These are phyloP conservation scores for Populus ilicifolia DNA, from an alignment of 345 rosid species.

Conservation along the genomic window DNA sequence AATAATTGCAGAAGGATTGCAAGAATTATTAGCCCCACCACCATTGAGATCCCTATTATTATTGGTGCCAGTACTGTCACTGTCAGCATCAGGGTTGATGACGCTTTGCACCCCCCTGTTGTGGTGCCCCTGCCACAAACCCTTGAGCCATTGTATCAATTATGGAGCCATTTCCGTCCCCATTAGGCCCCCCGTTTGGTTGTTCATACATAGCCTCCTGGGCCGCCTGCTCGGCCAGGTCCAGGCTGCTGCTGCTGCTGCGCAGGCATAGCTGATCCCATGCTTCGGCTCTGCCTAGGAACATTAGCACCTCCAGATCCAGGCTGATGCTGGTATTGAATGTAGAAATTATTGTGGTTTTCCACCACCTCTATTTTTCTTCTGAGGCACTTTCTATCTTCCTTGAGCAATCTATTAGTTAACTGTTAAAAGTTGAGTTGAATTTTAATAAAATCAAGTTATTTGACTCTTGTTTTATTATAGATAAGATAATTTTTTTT, in stretches of 20 bases:
- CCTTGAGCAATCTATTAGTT: too few relatives aligned
- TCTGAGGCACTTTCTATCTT: too few relatives aligned
- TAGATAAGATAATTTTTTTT: too few relatives aligned
- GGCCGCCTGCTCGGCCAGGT: background rate
- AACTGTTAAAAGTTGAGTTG: too few relatives aligned
- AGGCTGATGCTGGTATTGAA: slow-evolving; percentile 9
- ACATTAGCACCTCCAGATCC: background rate
- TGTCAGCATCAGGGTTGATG: slow-evolving; percentile 11
- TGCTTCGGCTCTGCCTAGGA: background rate
- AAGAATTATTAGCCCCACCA: background rate
- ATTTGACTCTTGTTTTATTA: too few relatives aligned
- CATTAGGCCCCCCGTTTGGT: background rate
- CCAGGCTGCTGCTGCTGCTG: background rate
- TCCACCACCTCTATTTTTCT: too few relatives aligned
- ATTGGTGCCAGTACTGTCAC: background rate
- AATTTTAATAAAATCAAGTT: too few relatives aligned
- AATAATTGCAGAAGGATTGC: background rate
- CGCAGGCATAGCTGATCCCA: background rate
- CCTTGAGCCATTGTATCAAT: slow-evolving; percentile 13
- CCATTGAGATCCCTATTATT: background rate
- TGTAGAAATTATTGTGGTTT: background rate
- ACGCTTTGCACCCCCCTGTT: slow-evolving; percentile 23
- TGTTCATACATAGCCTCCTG: background rate
- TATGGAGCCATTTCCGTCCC: slow-evolving; percentile 4
- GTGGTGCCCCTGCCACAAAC: slow-evolving; percentile 21